A percentile compares a stretch with the other conserved stretches of the same genome.
Evolutionary conservation across 345 rosid species (phyloP).

Genomic region (Noccaea bulbosa): DNA sequence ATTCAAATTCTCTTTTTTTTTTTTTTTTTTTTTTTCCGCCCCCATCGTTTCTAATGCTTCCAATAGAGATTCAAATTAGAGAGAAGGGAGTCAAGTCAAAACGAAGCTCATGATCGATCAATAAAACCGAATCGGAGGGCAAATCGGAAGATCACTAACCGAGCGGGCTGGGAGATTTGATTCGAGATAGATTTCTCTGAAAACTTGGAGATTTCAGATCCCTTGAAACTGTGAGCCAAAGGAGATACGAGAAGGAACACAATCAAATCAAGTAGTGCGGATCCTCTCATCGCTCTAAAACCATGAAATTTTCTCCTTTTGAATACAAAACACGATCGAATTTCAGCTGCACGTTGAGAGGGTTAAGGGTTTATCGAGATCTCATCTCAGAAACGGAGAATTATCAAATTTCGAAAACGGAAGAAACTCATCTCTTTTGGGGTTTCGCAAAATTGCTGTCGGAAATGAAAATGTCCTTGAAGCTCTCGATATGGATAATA

Average conservation of each 20-base stretch:
- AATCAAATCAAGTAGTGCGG: conserved; percentile 44
- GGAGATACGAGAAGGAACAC: conserved; percentile 47
- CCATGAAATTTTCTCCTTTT: conserved; percentile 25
- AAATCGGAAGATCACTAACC: conserved; percentile 43
- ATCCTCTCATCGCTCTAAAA: conserved; percentile 55
- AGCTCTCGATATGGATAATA: conserved; percentile 9
- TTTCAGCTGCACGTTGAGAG: background rate
- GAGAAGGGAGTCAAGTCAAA: conserved; percentile 8
- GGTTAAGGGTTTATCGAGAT: conserved; percentile 31
- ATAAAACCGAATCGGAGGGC: background rate
- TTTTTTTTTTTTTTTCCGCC: too few species aligned
- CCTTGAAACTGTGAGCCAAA: conserved; percentile 40
- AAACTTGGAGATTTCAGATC: conserved; percentile 51
- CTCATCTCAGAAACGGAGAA: background rate
- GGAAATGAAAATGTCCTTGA: conserved; percentile 14
- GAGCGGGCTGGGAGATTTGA: conserved; percentile 49
- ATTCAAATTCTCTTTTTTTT: too few species aligned
- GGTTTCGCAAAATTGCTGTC: conserved; percentile 26
- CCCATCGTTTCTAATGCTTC: background rate
- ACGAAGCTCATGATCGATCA: background rate
- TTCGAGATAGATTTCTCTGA: conserved; percentile 44
- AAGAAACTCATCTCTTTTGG: background rate
- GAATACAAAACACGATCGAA: background rate
- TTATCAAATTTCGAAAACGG: background rate
- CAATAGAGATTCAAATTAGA: background rate